Base-by-base conservation (phyloP, 768 basidiomycete species). In the Exsudoporus frostii region DNA sequence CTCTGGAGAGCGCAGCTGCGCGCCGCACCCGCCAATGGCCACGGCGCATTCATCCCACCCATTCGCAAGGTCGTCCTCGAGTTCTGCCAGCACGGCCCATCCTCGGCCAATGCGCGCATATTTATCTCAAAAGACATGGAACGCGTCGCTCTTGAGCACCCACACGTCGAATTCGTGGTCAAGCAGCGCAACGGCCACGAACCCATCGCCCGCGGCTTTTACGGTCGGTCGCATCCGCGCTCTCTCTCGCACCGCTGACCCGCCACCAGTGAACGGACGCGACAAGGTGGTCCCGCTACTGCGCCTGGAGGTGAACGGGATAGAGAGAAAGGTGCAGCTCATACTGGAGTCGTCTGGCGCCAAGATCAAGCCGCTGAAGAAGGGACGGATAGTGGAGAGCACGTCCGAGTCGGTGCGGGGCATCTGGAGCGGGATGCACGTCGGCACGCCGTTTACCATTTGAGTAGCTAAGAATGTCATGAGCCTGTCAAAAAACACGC, bases 361-460 rank as follows among this genome's bases (percentile, higher is more conserved):
- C 41, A 90, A 91, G 71, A 92, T 95, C 52, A 85, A 84, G 66
- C 77, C 85, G 14, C 73, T 94, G 64, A 92, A 92, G 67, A 80
- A 75, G 43, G 63, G 65, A 1, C 71, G 82, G 54, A 76, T 80
- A 17, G 86, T 96, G 27, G 84, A 90, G 75, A 90, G 88, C 64
- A 82, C 80, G 27, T 84, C 86, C 45, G 88, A 90, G 73, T 80
- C 90, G 17, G 78, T 89, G 10, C 84, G 92, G 67, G 92, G 92
- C 48, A 90, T 94, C 58, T 94, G 91, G 92, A 89, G 86, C 66
- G 90, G 92, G 19, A 71, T 94, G 56, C 92, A 95, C 61, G 88
- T 88, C 58, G 81, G 84, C 62, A 80, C 85, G 51, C 85, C 87
- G 17, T 81, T 78, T 74, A 74, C 72, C 54, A 76, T 83, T 65